These are phyloP conservation scores for Suillus luteus DNA, from an alignment of 768 basidiomycete genomes.

Conservation along the genomic window DNA sequence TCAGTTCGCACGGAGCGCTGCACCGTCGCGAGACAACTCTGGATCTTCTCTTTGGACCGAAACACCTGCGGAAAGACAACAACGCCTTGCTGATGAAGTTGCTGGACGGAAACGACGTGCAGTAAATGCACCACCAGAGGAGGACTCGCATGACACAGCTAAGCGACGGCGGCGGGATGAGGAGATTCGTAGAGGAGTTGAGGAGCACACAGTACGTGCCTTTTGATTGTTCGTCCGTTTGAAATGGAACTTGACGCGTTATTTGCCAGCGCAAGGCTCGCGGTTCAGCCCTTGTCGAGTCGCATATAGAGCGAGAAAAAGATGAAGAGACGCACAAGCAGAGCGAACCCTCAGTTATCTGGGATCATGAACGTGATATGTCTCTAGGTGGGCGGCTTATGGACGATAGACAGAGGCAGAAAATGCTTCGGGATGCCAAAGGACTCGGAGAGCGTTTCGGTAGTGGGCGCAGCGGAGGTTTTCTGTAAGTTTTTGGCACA, in stretches of 20 bases:
- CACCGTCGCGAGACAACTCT: slow-evolving; percentile 38
- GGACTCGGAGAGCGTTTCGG: slow-evolving; percentile 86
- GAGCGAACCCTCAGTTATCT: slow-evolving; percentile 67
- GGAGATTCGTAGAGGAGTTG: slow-evolving; percentile 69
- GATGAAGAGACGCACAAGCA: slow-evolving; percentile 43
- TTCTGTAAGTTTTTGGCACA: slow-evolving; percentile 37
- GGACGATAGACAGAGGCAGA: slow-evolving; percentile 81
- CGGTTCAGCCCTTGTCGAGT: slow-evolving; percentile 55
- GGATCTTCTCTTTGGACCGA: slow-evolving; percentile 93
- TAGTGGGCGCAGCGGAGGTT: slow-evolving; percentile 66
- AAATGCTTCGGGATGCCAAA: slow-evolving; percentile 78
- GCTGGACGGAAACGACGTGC: slow-evolving; percentile 86
- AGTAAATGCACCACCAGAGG: slow-evolving; percentile 49
- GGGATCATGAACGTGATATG: slow-evolving; percentile 96
- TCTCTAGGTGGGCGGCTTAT: slow-evolving; percentile 81
- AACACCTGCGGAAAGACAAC: slow-evolving; percentile 90
- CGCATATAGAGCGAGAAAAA: slow-evolving; percentile 41
- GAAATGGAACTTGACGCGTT: not conserved
- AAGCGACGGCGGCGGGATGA: slow-evolving; percentile 68
- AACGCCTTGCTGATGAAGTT: slow-evolving; percentile 91
- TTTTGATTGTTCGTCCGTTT: not conserved
- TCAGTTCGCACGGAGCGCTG: slow-evolving; percentile 70
- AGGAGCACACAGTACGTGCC: slow-evolving; percentile 71
- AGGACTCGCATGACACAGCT: slow-evolving; percentile 36
- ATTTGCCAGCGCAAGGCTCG: slow-evolving; percentile 46